Conservation (phyloP, 1,284 basidiomycete genomes). For the Pseudozyma flocculosa region DNA sequence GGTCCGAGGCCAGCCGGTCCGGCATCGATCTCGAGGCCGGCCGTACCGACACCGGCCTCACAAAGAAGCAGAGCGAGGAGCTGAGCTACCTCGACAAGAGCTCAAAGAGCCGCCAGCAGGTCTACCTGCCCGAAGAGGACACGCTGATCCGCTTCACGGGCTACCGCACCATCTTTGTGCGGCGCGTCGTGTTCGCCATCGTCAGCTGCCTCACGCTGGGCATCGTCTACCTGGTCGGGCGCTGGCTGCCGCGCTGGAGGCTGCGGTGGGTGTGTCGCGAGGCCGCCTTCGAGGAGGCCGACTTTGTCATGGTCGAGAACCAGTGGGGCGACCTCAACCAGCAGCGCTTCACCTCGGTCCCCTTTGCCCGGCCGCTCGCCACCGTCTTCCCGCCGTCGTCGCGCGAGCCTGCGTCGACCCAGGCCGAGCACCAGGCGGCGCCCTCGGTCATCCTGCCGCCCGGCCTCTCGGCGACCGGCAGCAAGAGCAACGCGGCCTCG, state of each 20-base stretch:
- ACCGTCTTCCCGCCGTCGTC: slow-evolving; percentile 54
- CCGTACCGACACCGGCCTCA: slow-evolving; percentile 4
- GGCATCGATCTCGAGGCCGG: slow-evolving; percentile 1
- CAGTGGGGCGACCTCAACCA: slow-evolving; percentile 56
- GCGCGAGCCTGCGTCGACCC: slow-evolving; percentile 51
- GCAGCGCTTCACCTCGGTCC: slow-evolving; percentile 38
- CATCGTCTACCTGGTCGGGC: slow-evolving; percentile 75
- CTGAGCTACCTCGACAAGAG: slow-evolving; percentile 50
- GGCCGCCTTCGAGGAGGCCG: slow-evolving; percentile 75
- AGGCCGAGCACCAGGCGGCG: slow-evolving; percentile 42
- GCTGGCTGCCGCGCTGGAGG: slow-evolving; percentile 92
- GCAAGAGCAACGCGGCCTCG: slow-evolving; percentile 25
- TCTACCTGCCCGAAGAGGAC: slow-evolving; percentile 90
- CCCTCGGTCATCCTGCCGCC: slow-evolving; percentile 24
- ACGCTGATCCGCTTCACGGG: slow-evolving; percentile 83
- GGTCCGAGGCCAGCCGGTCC: slow-evolving; percentile 10
- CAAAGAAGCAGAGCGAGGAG: slow-evolving; percentile 12
- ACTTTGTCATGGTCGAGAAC: slow-evolving; percentile 77
- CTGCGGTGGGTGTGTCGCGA: slow-evolving; percentile 82
- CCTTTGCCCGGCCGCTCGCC: slow-evolving; percentile 51
- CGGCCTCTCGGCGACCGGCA: slow-evolving; percentile 10
- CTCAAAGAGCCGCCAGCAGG: slow-evolving; percentile 67
- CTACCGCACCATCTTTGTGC: slow-evolving; percentile 72
- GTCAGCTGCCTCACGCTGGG: slow-evolving; percentile 75
- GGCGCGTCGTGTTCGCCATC: slow-evolving; percentile 71